A percentile compares a stretch with the other conserved stretches of the same genome.
phyloP scores from a whole-genome alignment of 2,329 filamentous ascomycete species.

The Cercospora brassicicola region DNA sequence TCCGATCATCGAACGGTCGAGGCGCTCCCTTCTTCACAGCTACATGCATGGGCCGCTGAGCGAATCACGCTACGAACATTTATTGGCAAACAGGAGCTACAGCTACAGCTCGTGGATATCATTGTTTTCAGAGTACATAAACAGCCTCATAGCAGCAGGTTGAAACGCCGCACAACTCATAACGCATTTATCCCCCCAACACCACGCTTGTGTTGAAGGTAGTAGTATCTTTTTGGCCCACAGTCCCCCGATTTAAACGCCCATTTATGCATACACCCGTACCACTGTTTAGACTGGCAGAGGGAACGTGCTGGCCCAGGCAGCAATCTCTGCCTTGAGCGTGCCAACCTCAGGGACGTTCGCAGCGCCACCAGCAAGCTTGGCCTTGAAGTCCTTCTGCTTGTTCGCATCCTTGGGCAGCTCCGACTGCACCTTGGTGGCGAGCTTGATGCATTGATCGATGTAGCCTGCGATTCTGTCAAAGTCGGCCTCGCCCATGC shows the following conservation, averaged over 20 bases:
- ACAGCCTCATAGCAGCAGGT: conserved; percentile 21
- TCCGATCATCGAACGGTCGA: neutral
- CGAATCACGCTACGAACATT: neutral
- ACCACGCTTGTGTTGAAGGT: conserved; percentile 13
- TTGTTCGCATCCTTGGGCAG: conserved; percentile 98
- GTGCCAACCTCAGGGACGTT: conserved; percentile 66
- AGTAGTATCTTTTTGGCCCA: neutral
- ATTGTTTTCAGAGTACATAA: conserved; percentile 7
- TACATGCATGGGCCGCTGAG: neutral
- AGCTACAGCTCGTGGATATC: neutral
- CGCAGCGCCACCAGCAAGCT: conserved; percentile 74
- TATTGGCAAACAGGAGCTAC: neutral
- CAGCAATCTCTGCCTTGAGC: conserved; percentile 83
- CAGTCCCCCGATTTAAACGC: neutral
- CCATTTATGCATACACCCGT: neutral
- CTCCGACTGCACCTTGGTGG: conserved; percentile 78
- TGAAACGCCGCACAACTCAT: conserved; percentile 22
- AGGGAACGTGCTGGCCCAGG: conserved; percentile 87
- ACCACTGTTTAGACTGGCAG: conserved; percentile 65
- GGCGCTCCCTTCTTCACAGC: neutral
- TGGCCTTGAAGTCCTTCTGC: conserved; percentile 98
- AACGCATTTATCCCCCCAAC: conserved; percentile 6
- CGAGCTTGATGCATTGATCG: conserved; percentile 82
- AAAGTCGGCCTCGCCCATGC: conserved; percentile 90
- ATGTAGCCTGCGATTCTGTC: conserved; percentile 87